Evolutionary conservation across 2,329 filamentous ascomycete species (phyloP).

Genomic region (Sporothrix brunneoviolacea): DNA sequence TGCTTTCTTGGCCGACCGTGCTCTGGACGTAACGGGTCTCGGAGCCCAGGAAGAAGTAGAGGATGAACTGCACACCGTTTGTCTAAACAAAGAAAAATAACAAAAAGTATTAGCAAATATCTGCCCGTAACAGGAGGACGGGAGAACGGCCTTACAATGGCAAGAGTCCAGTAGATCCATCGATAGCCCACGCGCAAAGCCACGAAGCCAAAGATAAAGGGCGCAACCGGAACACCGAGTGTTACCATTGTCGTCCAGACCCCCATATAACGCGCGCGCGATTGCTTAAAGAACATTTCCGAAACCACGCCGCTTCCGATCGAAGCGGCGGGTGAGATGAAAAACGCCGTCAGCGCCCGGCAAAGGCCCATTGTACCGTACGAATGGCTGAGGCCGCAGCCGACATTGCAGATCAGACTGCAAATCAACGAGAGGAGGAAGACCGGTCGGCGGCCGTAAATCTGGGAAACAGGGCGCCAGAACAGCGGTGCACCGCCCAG

Average conservation of each 20-base stretch:
- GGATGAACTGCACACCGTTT: too few relatives aligned
- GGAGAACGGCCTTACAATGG: too few relatives aligned
- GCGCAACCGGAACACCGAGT: conserved; percentile 25
- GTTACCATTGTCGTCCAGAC: conserved; percentile 42
- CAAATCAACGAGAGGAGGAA: conserved; percentile 45
- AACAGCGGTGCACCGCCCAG: conserved; percentile 48
- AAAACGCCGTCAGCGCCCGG: conserved; percentile 46
- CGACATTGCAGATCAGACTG: conserved; percentile 44
- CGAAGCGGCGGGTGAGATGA: conserved; percentile 45
- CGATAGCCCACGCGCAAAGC: conserved; percentile 42
- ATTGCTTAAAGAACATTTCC: conserved; percentile 51
- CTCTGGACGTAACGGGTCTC: too few relatives aligned
- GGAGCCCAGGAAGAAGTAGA: too few relatives aligned
- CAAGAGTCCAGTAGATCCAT: too few relatives aligned
- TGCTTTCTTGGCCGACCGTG: too few relatives aligned
- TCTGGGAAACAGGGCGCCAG: conserved; percentile 49
- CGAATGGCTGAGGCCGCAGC: conserved; percentile 41
- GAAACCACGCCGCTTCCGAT: conserved; percentile 52
- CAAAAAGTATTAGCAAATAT: too few relatives aligned
- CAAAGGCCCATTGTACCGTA: conserved; percentile 46
- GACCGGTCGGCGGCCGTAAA: conserved; percentile 47
- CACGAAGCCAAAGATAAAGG: conserved; percentile 38
- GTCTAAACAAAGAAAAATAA: too few relatives aligned
- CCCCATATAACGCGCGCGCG: conserved; percentile 49
- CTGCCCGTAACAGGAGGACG: too few relatives aligned